phyloP scores from a whole-genome alignment of 2,329 filamentous ascomycete species.

The Aspergillus carbonarius region DNA sequence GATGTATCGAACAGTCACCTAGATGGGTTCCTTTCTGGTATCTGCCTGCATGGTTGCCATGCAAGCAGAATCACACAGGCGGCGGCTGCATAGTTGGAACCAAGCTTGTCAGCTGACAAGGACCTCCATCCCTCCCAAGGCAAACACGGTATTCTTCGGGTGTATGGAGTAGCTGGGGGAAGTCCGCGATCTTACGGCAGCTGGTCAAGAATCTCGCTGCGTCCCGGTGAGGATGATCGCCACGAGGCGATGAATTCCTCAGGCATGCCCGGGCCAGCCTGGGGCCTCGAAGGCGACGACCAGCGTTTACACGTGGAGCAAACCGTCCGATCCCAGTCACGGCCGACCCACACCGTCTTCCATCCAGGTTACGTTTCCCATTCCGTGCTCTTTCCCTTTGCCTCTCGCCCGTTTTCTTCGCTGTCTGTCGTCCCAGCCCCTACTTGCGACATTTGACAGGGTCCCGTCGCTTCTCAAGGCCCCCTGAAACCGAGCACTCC shows the following conservation, averaged over 20 bases:
- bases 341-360: conserved; percentile 13
- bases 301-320: conserved; percentile 18
- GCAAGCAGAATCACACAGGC: background rate
- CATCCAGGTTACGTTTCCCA: conserved; percentile 12
- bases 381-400: conserved; percentile 4
- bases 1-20: background rate
- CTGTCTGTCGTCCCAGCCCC: background rate
- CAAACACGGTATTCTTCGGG: background rate
- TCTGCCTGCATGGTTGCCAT: background rate
- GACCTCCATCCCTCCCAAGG: background rate
- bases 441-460: background rate
- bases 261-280: background rate
- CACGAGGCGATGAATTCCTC: background rate
- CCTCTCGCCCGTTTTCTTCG: background rate
- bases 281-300: conserved; percentile 8
- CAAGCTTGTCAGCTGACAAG: background rate
- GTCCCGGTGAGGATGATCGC: background rate
- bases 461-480: background rate
- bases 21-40: background rate
- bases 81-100: background rate
- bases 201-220: no score
- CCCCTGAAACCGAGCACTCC: background rate
- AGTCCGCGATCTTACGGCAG: no score
- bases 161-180: background rate
- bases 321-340: conserved; percentile 5